Base-by-base conservation (phyloP, 257 asterid genomes). In the Jacaranda mimosifolia region DNA sequence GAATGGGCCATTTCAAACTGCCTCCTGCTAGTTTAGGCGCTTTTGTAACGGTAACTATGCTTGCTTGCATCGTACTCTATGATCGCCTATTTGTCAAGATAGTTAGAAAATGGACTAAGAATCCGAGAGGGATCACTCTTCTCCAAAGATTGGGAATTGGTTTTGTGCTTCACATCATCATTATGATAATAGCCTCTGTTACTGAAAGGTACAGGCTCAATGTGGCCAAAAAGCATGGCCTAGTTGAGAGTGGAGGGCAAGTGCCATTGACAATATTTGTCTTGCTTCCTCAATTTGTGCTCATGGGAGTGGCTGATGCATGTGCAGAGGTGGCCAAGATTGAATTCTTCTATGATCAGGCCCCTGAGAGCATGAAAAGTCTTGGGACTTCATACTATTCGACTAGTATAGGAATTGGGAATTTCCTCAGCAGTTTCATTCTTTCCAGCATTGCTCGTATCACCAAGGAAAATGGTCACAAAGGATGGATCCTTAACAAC, bases 261-360 rank as follows among this genome's bases (percentile, higher is more conserved):
- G 78, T 82, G 18, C 88, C 88, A 1, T 21, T 84, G 45, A 49
- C 87, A 0, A 82, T 84, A 63, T 84, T 84, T 57, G n/a, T 78
- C 15, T 81, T 87, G 68, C 79, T 85, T 38, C 91, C 91, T 5
- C 91, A 87, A 9, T 87, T 80, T 75, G 63, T 82, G 58, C 82
- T 87, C 0, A 80, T 68, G 73, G 91, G 91, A 14, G 70, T 78
- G 35, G 91, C 89, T 15, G 91, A 87, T 9, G 86, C 85, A 0
- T 87, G 36, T 42, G 46, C 80, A 3, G 86, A 84, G 46, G 83
- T 82, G 15, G 89, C 86, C 1, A 84, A 85, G 55, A 15, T 83
- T 1, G 91, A 87, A 79, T 87, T 87, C 39, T 85, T 87, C 80
- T 87, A 87, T 14, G 91, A 86, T 77, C 91, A 86, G 58, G 88